Evolutionary conservation across 2,329 filamentous ascomycete genomes (phyloP), one percentile per base, ranked within the genome.

Genomic region (Xylaria polymorpha): DNA sequence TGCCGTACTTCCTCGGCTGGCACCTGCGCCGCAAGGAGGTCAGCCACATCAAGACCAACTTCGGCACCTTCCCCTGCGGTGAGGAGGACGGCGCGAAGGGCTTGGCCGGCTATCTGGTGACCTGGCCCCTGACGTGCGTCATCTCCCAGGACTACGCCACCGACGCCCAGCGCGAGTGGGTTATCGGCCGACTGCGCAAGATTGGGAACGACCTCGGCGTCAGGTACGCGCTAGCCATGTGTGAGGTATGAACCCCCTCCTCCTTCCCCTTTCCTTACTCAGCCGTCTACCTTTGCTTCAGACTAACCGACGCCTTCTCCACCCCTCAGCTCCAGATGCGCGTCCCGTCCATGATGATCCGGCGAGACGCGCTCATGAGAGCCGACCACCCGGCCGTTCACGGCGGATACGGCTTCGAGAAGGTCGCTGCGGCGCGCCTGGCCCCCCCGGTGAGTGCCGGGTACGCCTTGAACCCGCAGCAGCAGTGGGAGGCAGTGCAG

Each of bases 1-100:
- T 90, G n/a, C 88, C 88, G 0, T 90, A 86, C 71, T 84, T 88
- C 74, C 81, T 91, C 1, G 88, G 88, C 48, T 90, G 87, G 87
- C 86, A 87, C 64, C 79, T 84, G 15, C 83, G 82, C 63, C 79
- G 81, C 67, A 81, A 78, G 55, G 80, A 85, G 43, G 75, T 84
- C 15, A 15, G 25, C 14, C 43, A 50, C 29, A 9, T 32, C 8
- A 77, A 20, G 77, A 79, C 48, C 22, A 82, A 82, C 48, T 74
- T 86, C 29, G 81, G 81, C 1, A 79, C 80, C 2, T 88, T 86
- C 74, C 82, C 80, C 1, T 87, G 83, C 71, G 85, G 85, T 22
- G 80, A 85, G 22, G 84, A 87, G 46, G 80, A 84, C 53, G 79
- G 79, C 2, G 81, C 81, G 18, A 89, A 88, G 76, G 85, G 84